Percentiles rank a stretch among this genome's conserved stretches.
Evolutionary conservation across 1,284 basidiomycete species (phyloP).

Genomic region (Bondarzewia mesenterica): DNA sequence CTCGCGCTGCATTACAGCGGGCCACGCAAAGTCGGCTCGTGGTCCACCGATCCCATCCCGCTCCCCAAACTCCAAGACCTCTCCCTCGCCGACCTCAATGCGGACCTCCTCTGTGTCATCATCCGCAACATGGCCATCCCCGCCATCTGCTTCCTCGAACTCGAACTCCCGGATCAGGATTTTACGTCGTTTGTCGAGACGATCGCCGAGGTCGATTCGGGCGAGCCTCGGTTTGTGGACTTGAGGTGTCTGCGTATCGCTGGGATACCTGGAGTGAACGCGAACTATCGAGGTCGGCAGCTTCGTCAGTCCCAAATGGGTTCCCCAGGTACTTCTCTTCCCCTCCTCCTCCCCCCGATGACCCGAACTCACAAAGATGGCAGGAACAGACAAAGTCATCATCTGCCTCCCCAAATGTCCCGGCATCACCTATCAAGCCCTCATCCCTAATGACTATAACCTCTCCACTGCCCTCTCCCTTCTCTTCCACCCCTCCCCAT

Average conservation of each 20-base stretch:
- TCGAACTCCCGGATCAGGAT: conserved; percentile 45
- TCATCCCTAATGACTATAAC: conserved; percentile 81
- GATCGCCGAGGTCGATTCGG: too few relatives aligned
- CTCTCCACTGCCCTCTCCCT: conserved; percentile 59
- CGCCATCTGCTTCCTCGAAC: conserved; percentile 31
- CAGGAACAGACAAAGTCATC: conserved; percentile 72
- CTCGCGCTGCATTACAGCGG: conserved; percentile 53
- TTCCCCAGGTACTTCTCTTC: conserved; percentile 68
- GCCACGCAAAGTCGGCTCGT: conserved; percentile 30
- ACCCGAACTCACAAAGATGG: conserved; percentile 56
- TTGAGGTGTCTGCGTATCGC: too few relatives aligned
- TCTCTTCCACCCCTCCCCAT: conserved; percentile 28
- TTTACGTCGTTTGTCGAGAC: conserved; percentile 37
- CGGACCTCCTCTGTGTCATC: conserved; percentile 37
- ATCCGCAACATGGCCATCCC: conserved; percentile 38
- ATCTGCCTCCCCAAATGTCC: conserved; percentile 43
- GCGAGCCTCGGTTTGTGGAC: too few relatives aligned
- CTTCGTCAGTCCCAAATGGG: conserved; percentile 91
- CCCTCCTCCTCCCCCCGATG: background rate
- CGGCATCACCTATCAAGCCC: conserved; percentile 69
- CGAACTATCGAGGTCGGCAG: conserved; percentile 81
- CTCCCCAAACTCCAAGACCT: conserved; percentile 36
- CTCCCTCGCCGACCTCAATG: conserved; percentile 44
- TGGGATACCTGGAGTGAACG: too few relatives aligned
- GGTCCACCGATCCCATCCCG: conserved; percentile 25